Conservation (phyloP, 192 early-diverging fungal genomes). For the Gryganskiella cystojenkinii region DNA sequence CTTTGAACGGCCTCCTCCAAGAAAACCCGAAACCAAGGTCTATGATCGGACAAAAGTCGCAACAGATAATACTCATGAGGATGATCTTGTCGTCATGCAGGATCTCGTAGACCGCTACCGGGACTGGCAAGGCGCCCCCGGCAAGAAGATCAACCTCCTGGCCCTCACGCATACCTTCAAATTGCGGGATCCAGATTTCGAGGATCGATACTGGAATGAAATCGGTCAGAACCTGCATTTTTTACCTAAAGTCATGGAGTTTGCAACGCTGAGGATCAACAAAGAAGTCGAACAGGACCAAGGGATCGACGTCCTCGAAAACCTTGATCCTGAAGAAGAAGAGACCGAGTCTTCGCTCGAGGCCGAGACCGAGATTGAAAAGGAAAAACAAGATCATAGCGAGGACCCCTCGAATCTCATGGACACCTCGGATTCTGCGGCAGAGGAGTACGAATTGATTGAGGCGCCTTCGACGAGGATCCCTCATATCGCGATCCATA, state of each 20-base stretch:
- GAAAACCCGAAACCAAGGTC: neutral
- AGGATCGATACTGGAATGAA: neutral
- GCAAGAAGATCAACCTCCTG: neutral
- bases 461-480: neutral
- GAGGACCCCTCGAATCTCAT: neutral
- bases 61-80: conserved; percentile 1
- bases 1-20: neutral
- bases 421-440: neutral
- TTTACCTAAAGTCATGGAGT: conserved; percentile 11
- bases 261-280: neutral
- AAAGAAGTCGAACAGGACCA: neutral
- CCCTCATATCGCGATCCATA: conserved; percentile 14
- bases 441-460: neutral
- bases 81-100: conserved; percentile 10
- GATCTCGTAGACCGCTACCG: conserved; percentile 11
- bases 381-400: no score
- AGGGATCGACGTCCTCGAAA: neutral
- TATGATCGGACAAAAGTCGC: neutral
- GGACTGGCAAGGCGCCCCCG: neutral
- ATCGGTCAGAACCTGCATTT: conserved; percentile 11
- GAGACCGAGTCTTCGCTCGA: neutral
- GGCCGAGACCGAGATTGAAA: no score
- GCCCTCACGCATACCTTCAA: conserved; percentile 13
- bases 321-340: neutral
- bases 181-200: neutral